phyloP scores from a whole-genome alignment of 495 filamentous ascomycete species.

The Peziza echinospora region DNA sequence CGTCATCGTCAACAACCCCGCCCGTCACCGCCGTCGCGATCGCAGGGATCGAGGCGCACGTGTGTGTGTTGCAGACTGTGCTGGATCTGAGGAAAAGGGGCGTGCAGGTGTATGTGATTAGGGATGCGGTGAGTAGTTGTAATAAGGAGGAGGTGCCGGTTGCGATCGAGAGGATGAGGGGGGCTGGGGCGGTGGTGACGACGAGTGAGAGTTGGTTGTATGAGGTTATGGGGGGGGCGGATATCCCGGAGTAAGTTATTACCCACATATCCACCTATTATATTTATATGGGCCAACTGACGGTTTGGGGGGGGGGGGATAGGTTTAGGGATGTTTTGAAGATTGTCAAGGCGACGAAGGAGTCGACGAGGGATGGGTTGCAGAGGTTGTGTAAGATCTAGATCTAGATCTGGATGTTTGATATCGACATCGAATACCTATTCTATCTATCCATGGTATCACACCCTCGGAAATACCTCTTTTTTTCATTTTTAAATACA shows the following conservation, averaged over 20 bases:
- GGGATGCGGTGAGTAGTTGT: constrained; percentile 77
- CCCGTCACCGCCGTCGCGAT: constrained; percentile 30
- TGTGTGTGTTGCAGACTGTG: constrained; percentile 84
- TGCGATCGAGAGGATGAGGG: constrained; percentile 51
- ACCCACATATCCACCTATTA: constrained; percentile 11
- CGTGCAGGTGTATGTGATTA: constrained; percentile 66
- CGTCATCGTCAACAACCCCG: constrained; percentile 9
- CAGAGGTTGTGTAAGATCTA: constrained; percentile 28
- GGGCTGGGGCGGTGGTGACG: constrained; percentile 59
- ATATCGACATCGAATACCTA: too few relatives aligned
- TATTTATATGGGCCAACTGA: constrained; percentile 5
- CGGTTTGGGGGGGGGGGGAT: too few relatives aligned
- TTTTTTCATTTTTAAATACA: too few relatives aligned
- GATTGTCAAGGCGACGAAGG: constrained; percentile 57
- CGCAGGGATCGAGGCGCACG: constrained; percentile 81
- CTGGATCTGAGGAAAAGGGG: constrained; percentile 55
- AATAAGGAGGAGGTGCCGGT: constrained; percentile 61
- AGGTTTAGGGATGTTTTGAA: constrained; percentile 51
- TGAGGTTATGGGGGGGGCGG: constrained; percentile 79
- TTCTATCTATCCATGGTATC: too few relatives aligned
- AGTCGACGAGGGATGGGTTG: constrained; percentile 41
- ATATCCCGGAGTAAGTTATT: constrained; percentile 43
- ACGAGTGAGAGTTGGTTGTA: constrained; percentile 83
- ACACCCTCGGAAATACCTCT: too few relatives aligned
- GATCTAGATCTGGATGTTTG: too few relatives aligned